Evolutionary conservation across 148 eudicot species (phyloP).

Genomic region (Vaccinium darrowii): DNA sequence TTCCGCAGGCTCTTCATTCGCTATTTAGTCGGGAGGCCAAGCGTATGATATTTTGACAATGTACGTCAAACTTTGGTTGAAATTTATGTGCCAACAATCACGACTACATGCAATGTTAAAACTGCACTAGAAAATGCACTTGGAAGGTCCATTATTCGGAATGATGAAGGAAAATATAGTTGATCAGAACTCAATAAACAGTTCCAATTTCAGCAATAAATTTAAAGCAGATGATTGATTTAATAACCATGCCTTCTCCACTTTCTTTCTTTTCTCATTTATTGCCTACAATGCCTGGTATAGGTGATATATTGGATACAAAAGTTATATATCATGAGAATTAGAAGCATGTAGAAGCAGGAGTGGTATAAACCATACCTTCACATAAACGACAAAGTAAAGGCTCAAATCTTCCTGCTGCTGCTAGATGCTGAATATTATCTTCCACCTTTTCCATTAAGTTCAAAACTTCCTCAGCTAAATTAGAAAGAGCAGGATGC

Average conservation of each 20-base stretch:
- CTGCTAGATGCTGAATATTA: slow-evolving; percentile 55
- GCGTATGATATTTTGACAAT: too few relatives aligned
- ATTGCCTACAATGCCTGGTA: neutral
- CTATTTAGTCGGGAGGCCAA: too few relatives aligned
- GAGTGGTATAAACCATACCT: slow-evolving; percentile 33
- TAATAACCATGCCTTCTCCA: neutral
- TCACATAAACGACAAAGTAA: slow-evolving; percentile 47
- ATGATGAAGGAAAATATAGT: neutral
- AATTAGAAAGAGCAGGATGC: slow-evolving; percentile 49
- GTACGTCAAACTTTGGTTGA: too few relatives aligned
- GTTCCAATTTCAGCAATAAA: neutral
- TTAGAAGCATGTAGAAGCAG: slow-evolving; percentile 6
- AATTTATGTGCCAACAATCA: too few relatives aligned
- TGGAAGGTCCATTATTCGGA: neutral
- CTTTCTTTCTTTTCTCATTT: neutral
- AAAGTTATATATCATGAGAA: neutral
- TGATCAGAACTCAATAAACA: neutral
- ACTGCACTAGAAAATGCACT: slow-evolving; percentile 1
- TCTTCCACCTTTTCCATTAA: slow-evolving; percentile 48
- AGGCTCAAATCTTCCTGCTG: slow-evolving; percentile 68
- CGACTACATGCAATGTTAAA: neutral
- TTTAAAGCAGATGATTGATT: neutral
- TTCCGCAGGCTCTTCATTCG: too few relatives aligned
- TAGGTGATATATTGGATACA: neutral
- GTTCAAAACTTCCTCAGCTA: slow-evolving; percentile 56